These are phyloP conservation scores for Colletotrichum sidae DNA, from an alignment of 2,329 filamentous ascomycete species.

Conservation along the genomic window DNA sequence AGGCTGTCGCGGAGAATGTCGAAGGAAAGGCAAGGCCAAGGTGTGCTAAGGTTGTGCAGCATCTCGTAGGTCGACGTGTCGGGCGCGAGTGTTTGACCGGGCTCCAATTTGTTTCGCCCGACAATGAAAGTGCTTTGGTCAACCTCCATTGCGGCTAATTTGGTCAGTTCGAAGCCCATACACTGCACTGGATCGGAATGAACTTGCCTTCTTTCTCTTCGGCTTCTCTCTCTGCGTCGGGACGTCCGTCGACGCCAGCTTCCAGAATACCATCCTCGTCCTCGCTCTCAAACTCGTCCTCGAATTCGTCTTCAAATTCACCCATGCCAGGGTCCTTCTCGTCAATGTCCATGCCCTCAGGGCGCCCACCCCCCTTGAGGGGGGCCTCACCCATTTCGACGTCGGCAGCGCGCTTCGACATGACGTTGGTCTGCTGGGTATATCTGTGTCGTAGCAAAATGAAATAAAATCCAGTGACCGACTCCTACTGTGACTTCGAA, in stretches of 20 bases:
- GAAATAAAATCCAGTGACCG: background rate
- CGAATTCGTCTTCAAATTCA: conserved; percentile 96
- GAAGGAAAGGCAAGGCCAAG: conserved; percentile 97
- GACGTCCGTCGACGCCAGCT: conserved; percentile 91
- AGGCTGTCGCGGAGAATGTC: conserved; percentile 89
- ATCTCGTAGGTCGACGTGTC: conserved; percentile 97
- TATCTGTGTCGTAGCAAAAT: conserved; percentile 1
- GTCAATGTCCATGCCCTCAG: conserved; percentile 75
- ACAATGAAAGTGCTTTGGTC: conserved; percentile 97
- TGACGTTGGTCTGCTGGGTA: conserved; percentile 43
- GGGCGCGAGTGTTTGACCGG: conserved; percentile 90
- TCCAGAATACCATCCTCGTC: conserved; percentile 91
- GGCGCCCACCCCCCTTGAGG: conserved; percentile 71
- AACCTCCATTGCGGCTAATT: conserved; percentile 84
- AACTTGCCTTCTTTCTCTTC: conserved; percentile 79
- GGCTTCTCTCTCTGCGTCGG: conserved; percentile 91
- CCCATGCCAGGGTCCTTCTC: conserved; percentile 67
- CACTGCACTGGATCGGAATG: background rate
- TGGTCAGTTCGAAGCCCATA: conserved; percentile 10
- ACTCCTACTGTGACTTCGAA: conserved; percentile 2
- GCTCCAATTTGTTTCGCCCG: conserved; percentile 89
- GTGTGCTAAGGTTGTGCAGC: conserved; percentile 93
- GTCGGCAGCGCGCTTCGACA: conserved; percentile 72
- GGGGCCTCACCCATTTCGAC: conserved; percentile 58
- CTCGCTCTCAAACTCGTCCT: conserved; percentile 92